Evolutionary conservation across 495 filamentous ascomycete genomes (phyloP), one percentile per base, ranked within the genome.

Genomic region (Aspergillus olivimuriae): DNA sequence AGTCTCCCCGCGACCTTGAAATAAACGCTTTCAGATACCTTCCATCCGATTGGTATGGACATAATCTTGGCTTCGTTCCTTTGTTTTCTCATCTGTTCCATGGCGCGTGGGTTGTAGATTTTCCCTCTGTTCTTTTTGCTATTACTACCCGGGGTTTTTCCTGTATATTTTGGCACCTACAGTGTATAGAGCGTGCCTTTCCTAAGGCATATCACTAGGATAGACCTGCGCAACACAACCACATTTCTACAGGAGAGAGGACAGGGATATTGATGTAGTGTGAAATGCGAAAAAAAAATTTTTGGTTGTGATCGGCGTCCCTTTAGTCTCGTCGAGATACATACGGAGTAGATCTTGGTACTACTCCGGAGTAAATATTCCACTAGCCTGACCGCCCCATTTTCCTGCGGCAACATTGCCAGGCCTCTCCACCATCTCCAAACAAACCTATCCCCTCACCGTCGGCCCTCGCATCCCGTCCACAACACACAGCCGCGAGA

Each of bases 1-100:
- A 73, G 64, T 48, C 50, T 70, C 47, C 66, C 67, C 11, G 66
- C 53, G n/a, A 70, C 69, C 9, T 41, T 70, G 50, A 73, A 73
- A 62, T 73, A 63, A 54, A 52, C 19, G 3, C 35, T 33, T 32
- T n/a, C 23, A 39, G 17, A 2, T 22, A 4, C 19, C 18, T 15
- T 38, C 12, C 18, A 11, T 33, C 10, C 20, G 18, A 40, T 21
- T 15, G 14, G 3, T 54, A 33, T 31, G 33, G 33, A 38, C 35
- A 20, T 21, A 7, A 4, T 12, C 4, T 11, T 38, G 16, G 10
- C 4, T 38, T 22, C 19, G 39, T 48, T 21, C 6, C 18, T 47
- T 51, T 49, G 17, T 30, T 14, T 56, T 54, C 40, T 23, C 3
- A 8, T 38, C 44, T 33, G 41, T 36, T 44, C 30, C 21, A 44